Conservation (phyloP, 2,329 filamentous ascomycete species). For the Lachnellula hyalina region DNA sequence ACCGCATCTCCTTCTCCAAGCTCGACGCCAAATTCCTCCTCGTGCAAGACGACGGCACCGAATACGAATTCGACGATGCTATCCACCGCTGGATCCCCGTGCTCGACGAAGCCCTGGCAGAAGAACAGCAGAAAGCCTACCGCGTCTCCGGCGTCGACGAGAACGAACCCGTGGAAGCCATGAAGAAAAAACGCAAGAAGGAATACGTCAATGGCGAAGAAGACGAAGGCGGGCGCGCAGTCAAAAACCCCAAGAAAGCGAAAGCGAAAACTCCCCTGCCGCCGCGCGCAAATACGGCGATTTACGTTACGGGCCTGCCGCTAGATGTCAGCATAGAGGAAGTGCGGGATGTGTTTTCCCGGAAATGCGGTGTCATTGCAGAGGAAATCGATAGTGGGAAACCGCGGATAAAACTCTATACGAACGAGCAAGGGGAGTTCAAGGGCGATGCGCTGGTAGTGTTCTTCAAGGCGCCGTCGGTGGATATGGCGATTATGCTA, state of each 20-base stretch:
- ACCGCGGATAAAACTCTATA: conserved; percentile 91
- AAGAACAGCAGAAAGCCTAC: conserved; percentile 58
- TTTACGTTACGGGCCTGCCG: conserved; percentile 88
- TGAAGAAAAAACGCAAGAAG: conserved; percentile 48
- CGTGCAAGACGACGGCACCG: conserved; percentile 76
- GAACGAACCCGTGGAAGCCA: conserved; percentile 41
- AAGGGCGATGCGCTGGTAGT: conserved; percentile 92
- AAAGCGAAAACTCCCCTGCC: conserved; percentile 28
- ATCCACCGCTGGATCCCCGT: conserved; percentile 70
- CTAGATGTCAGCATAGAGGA: conserved; percentile 73
- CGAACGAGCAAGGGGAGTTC: conserved; percentile 72
- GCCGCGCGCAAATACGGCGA: conserved; percentile 69
- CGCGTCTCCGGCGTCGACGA: conserved; percentile 55
- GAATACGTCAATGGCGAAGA: conserved; percentile 43
- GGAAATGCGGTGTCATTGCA: conserved; percentile 83
- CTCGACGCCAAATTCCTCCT: conserved; percentile 77
- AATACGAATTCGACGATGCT: conserved; percentile 74
- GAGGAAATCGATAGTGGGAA: conserved; percentile 87
- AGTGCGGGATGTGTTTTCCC: conserved; percentile 75
- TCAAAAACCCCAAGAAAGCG: conserved; percentile 31
- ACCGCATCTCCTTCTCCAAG: conserved; percentile 82
- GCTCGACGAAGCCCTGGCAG: conserved; percentile 56
- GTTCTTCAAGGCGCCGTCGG: conserved; percentile 93
- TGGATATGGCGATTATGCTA: conserved; percentile 75
- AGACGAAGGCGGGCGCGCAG: conserved; percentile 34